phyloP scores from a whole-genome alignment of 208 protist genomes.

The Wallacemonas sp. region DNA sequence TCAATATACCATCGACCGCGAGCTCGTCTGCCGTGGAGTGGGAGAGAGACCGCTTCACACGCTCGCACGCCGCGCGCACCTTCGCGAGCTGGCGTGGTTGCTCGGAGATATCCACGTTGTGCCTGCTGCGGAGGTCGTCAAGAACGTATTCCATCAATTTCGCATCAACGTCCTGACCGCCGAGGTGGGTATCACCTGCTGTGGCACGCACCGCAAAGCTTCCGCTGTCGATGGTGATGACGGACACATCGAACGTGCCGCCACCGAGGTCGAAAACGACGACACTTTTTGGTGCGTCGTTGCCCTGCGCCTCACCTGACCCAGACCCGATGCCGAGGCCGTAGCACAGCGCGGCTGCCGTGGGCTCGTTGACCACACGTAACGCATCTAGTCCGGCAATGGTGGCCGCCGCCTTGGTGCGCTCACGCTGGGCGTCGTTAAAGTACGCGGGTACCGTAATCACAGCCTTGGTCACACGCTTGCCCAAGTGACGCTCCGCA shows the following conservation, averaged over 20 bases:
- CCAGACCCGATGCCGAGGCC: constrained; percentile 93
- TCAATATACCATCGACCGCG: constrained; percentile 95
- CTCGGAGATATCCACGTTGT: constrained; percentile 73
- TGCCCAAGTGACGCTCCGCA: constrained; percentile 92
- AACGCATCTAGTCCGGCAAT: constrained; percentile 98
- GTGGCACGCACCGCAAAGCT: constrained; percentile 98
- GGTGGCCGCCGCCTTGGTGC: constrained; percentile 97
- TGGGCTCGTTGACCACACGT: constrained; percentile 99
- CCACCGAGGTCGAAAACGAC: constrained; percentile 99
- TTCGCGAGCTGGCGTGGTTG: constrained; percentile 52
- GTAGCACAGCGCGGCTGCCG: constrained; percentile 98
- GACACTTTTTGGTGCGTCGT: constrained; percentile 61
- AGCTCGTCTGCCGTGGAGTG: constrained; percentile 86
- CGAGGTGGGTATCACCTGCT: constrained; percentile 98
- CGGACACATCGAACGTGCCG: constrained; percentile 99
- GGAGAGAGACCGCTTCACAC: constrained; percentile 97
- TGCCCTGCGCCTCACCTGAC: constrained; percentile 37
- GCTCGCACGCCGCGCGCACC: constrained; percentile 72
- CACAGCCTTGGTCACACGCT: constrained; percentile 94
- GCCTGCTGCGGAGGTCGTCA: constrained; percentile 90
- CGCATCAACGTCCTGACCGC: constrained; percentile 98
- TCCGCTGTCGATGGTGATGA: constrained; percentile 97
- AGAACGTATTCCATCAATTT: constrained; percentile 95
- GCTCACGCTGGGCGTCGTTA: constrained; percentile 97
- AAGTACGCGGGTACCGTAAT: constrained; percentile 99